Evolutionary conservation across 768 basidiomycete genomes (phyloP).

Genomic region (Lentinula sp.): DNA sequence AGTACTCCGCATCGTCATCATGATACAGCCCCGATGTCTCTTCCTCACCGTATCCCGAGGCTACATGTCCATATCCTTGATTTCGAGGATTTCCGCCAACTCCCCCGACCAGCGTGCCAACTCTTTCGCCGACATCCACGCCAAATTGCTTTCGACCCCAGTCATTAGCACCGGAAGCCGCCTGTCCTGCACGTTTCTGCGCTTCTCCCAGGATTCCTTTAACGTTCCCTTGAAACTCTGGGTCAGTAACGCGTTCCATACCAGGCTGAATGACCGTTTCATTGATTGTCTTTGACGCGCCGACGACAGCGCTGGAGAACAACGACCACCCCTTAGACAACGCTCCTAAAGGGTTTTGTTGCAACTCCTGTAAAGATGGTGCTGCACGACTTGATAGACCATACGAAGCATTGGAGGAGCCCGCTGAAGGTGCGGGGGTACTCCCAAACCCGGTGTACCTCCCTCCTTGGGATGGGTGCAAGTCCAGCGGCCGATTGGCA

Average conservation of each 20-base stretch:
- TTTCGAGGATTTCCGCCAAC: slow-evolving; percentile 57
- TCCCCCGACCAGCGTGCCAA: slow-evolving; percentile 62
- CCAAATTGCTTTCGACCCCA: slow-evolving; percentile 77
- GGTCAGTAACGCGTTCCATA: slow-evolving; percentile 76
- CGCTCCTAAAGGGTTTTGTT: slow-evolving; percentile 81
- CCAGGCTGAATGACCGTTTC: slow-evolving; percentile 91
- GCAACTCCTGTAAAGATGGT: slow-evolving; percentile 75
- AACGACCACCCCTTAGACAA: slow-evolving; percentile 94
- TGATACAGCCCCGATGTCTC: slow-evolving; percentile 60
- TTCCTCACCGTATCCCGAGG: slow-evolving; percentile 33
- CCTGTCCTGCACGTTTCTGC: slow-evolving; percentile 54
- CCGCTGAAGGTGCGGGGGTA: slow-evolving; percentile 51
- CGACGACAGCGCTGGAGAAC: slow-evolving; percentile 80
- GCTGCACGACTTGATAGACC: slow-evolving; percentile 73
- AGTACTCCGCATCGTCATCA: slow-evolving; percentile 60
- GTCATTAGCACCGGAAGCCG: slow-evolving; percentile 62
- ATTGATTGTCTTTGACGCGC: slow-evolving; percentile 72
- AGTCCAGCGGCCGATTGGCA: slow-evolving; percentile 63
- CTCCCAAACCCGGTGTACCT: slow-evolving; percentile 91
- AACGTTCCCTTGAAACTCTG: slow-evolving; percentile 69
- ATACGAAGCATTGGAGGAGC: slow-evolving; percentile 58
- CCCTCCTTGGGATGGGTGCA: slow-evolving; percentile 93
- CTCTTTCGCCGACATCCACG: slow-evolving; percentile 77
- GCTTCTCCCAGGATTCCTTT: slow-evolving; percentile 68
- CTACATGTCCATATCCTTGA: slow-evolving; percentile 43